Percentiles rank a stretch among this genome's conserved stretches.
Evolutionary conservation across 2,329 filamentous ascomycete genomes (phyloP).

Genomic region (Herpotrichia juniperi): DNA sequence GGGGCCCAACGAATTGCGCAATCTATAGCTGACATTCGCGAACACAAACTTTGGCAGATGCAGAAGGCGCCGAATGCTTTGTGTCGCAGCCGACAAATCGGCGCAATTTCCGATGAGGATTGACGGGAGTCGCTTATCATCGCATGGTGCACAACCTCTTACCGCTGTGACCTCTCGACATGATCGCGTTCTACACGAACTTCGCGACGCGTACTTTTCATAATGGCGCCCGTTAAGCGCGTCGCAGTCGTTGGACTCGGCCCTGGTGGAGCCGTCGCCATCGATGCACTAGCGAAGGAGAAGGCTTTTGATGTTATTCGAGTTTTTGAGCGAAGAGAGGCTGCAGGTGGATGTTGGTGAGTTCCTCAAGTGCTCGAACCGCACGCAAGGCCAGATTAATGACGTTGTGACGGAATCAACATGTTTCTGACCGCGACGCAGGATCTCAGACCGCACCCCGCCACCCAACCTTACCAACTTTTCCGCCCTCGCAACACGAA

Average conservation of each 20-base stretch:
- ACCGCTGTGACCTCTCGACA: not conserved
- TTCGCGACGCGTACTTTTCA: conserved; percentile 13
- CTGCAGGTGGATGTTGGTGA: conserved; percentile 67
- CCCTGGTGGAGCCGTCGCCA: conserved; percentile 64
- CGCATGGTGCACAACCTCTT: no score
- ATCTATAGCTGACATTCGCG: conserved; percentile 27
- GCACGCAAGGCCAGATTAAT: conserved; percentile 2
- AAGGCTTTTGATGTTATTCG: conserved; percentile 63
- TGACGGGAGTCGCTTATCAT: no score
- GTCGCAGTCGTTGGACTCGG: conserved; percentile 68
- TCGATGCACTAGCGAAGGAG: conserved; percentile 66
- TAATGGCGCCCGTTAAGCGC: conserved; percentile 29
- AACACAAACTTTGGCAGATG: conserved; percentile 8
- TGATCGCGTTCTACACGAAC: not conserved
- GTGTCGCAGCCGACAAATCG: conserved; percentile 2
- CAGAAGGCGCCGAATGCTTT: not conserved
- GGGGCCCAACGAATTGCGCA: conserved; percentile 25
- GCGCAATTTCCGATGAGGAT: not conserved
- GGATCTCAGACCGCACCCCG: conserved; percentile 28
- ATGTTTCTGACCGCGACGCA: no score
- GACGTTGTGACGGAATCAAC: no score
- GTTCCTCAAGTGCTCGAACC: conserved; percentile 15
- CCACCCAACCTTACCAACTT: conserved; percentile 28
- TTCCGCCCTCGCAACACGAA: conserved; percentile 22
- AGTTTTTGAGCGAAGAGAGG: conserved; percentile 67